phyloP scores from a whole-genome alignment of 2,329 filamentous ascomycete species.

The Drechslerella stenobrocha region DNA sequence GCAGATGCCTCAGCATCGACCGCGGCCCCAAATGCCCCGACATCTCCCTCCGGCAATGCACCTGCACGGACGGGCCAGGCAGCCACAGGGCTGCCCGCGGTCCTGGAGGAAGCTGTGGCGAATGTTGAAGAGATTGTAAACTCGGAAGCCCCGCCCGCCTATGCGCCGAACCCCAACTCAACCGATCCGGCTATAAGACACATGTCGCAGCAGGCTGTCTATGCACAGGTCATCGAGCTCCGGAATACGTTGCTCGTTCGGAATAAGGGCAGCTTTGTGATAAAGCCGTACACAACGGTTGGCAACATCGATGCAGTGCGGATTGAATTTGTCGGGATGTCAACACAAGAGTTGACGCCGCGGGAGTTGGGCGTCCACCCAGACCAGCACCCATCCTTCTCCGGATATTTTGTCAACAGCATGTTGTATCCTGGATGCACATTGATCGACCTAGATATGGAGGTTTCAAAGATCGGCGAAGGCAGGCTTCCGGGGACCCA shows the following conservation, averaged over 20 bases:
- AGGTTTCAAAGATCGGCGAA: constrained; percentile 44
- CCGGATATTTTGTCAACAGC: constrained; percentile 42
- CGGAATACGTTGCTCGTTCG: constrained; percentile 32
- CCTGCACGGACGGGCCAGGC: constrained; percentile 21
- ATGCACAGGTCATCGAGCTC: constrained; percentile 37
- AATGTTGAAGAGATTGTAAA: constrained; percentile 38
- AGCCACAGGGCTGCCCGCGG: constrained; percentile 29
- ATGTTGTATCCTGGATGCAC: constrained; percentile 40
- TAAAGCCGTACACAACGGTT: constrained; percentile 43
- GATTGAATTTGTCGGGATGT: constrained; percentile 45
- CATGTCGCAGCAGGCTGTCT: constrained; percentile 43
- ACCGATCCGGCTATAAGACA: constrained; percentile 38
- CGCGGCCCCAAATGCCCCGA: constrained; percentile 17
- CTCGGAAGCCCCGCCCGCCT: constrained; percentile 38
- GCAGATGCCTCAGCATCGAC: constrained; percentile 4
- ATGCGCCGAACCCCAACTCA: constrained; percentile 38
- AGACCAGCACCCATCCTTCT: constrained; percentile 41
- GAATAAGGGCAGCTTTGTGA: constrained; percentile 44
- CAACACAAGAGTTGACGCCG: constrained; percentile 32
- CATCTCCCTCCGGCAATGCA: constrained; percentile 30
- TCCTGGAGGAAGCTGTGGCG: constrained; percentile 41
- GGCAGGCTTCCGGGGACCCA: constrained; percentile 37
- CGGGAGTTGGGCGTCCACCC: constrained; percentile 38
- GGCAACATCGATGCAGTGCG: constrained; percentile 35
- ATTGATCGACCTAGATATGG: constrained; percentile 41